Evolutionary conservation across 1,284 basidiomycete species (phyloP), one percentile per base, ranked within the genome.

Genomic region (Sporisorium graminicola): DNA sequence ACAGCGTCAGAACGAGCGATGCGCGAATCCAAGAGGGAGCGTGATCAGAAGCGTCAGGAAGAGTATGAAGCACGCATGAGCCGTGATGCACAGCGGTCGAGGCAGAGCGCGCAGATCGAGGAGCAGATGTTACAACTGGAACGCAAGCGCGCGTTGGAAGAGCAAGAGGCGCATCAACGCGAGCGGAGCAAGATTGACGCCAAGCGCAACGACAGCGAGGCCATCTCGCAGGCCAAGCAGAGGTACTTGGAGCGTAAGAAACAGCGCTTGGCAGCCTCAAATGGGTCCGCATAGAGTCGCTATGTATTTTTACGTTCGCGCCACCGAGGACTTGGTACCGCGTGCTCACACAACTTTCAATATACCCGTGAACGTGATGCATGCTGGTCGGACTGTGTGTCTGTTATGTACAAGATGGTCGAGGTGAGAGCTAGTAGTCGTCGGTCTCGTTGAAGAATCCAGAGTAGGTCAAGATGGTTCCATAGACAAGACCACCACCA

Each of bases 401-500:
- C 43, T 47, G 40, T 26, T 64, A 66, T 73, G 52, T 73, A 67
- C 64, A 81, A 61, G 31, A 29, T 18, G 37, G 33, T 16, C 8
- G 24, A 18, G 42, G 35, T 22, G 22, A 12, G 27, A 20, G 22
- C 46, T 59, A 82, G 50, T 67, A 71, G 57, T 82, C 81, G 33
- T 82, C 81, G 24, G 70, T 55, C 54, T 82, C 79, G 65, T 22
- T 78, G 64, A 82, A 82, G 78, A 81, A 82, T 16, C 81, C 79
- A 14, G 81, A 81, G 58, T 82, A 82, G 31, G 79, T 77, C 44
- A 82, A 44, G 56, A 82, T 50, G 91, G 97, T 99, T 5, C 92
- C 94, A 85, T 99, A 99, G 2, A 99, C 94, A 71, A 98, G 88
- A 40, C 91, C 93, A 86, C 97, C 97, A 26, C 97, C 97, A 31